These are phyloP conservation scores for Aegilops speltoides DNA, from an alignment of 176 grass and related monocot genomes.

Conservation along the genomic window DNA sequence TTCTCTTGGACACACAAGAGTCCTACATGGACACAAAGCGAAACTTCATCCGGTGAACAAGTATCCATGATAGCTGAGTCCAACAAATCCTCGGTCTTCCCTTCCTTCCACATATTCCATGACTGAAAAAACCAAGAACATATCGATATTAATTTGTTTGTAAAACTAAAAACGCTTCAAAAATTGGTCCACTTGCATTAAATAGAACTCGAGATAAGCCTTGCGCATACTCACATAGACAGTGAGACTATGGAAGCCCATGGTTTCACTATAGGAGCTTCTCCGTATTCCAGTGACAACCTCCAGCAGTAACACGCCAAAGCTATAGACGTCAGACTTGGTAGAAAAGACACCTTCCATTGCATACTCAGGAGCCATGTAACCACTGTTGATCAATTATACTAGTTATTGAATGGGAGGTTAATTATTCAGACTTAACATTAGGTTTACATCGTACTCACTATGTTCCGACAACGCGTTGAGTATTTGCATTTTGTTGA, in stretches of 20 bases:
- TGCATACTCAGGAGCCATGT: constrained; percentile 16
- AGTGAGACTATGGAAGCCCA: constrained; percentile 23
- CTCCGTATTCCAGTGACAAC: constrained; percentile 41
- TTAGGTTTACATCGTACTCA: too few relatives aligned
- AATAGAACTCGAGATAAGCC: neutral
- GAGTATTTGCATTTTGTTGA: too few relatives aligned
- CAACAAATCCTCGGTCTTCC: constrained; percentile 4
- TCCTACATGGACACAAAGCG: too few relatives aligned
- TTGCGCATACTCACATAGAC: constrained; percentile 32
- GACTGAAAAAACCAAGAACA: constrained; percentile 1
- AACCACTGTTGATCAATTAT: constrained; percentile 11
- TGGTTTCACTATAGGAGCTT: neutral
- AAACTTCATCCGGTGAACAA: too few relatives aligned
- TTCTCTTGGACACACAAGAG: too few relatives aligned
- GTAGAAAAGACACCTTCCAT: constrained; percentile 47
- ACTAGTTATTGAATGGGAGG: neutral
- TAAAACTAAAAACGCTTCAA: neutral
- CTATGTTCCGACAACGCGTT: neutral
- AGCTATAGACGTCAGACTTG: constrained; percentile 52
- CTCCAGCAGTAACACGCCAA: constrained; percentile 42
- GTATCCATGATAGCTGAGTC: too few relatives aligned
- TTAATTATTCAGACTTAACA: too few relatives aligned
- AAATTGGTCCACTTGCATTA: neutral
- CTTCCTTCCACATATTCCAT: constrained; percentile 51
- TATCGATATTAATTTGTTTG: neutral